Evolutionary conservation across 2,329 filamentous ascomycete genomes (phyloP).

Genomic region (Emericellopsis atlantica): DNA sequence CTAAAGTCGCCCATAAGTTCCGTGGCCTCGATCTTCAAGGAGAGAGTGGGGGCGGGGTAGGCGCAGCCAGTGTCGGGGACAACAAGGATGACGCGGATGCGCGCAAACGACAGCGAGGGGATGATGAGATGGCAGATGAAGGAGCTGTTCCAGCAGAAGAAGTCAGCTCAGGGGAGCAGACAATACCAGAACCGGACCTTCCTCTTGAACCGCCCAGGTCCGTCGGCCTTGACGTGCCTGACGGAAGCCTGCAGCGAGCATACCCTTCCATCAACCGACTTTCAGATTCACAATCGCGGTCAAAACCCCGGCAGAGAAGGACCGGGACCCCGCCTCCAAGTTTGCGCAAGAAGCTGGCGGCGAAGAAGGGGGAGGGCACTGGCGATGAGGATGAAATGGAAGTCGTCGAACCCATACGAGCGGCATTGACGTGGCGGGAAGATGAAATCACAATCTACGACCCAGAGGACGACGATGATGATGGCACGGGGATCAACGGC

Average conservation of each 20-base stretch:
- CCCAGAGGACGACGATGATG: conserved; percentile 51
- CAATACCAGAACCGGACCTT: not conserved
- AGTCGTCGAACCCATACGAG: conserved; percentile 39
- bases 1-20: conserved; percentile 38
- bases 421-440: conserved; percentile 53
- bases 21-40: conserved; percentile 32
- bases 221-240: conserved; percentile 10
- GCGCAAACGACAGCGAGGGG: conserved; percentile 24
- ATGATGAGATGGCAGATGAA: conserved; percentile 16
- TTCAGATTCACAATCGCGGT: conserved; percentile 23
- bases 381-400: conserved; percentile 17
- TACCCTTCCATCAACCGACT: conserved; percentile 24
- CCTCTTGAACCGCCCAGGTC: not conserved
- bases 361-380: conserved; percentile 8
- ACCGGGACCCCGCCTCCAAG: conserved; percentile 25
- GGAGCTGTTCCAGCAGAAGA: not conserved
- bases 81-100: conserved; percentile 15
- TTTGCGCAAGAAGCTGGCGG: conserved; percentile 9
- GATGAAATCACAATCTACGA: conserved; percentile 57
- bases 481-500: conserved; percentile 55
- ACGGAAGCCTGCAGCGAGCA: conserved; percentile 7
- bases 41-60: conserved; percentile 10
- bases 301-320: conserved; percentile 12
- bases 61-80: conserved; percentile 7
- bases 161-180: not conserved